Base-by-base conservation (phyloP, 2,329 filamentous ascomycete genomes). In the Venturia oleaginea region DNA sequence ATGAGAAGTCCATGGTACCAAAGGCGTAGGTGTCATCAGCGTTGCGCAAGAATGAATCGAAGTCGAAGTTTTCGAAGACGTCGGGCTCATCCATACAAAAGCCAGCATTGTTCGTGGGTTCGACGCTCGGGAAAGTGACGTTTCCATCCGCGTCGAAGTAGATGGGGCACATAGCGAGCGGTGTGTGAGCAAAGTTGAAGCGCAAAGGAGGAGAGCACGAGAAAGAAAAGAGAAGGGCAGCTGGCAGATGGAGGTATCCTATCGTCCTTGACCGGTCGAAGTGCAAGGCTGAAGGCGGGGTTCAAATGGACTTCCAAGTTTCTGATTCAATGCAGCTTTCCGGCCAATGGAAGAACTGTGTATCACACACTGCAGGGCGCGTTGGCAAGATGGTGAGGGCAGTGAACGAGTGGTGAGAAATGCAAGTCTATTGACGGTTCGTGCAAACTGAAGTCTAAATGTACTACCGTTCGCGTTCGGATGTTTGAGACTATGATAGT, bases 221-320 rank as follows among this genome's bases (percentile, higher is more conserved):
- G 19, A 32, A 34, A 34, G 30, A 22, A 3, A 13, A 57, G 51
- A 11, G 27, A 34, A 30, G 15, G 19, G 51, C n/a, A 32, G 27
- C n/a, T n/a, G n/a, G n/a, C n/a, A n/a, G 17, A 10, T 11, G 22
- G 19, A 22, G 51, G 5, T 34, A 19, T 55, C 13, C 17, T 55
- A 34, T 55, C 27, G 17, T n/a, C 15, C 48, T 30, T 37, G 27
- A 34, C 51, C 30, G 51, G 51, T 57, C 24, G 51, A 13, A 57
- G 5, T 17, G 15, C 27, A n/a, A 57, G 51, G 51, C 51, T 57
- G 51, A 57, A 57, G 51, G 51, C 51, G 51, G 51, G 51, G 51
- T 57, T 27, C 22, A 22, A 27, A 51, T 11, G 46, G 24, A 10
- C 46, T 34, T 57, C 51, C 51, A 34, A n/a, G 51, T 34, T 57